phyloP scores from a whole-genome alignment of 140 eudicot species.

The Cichorium intybus region DNA sequence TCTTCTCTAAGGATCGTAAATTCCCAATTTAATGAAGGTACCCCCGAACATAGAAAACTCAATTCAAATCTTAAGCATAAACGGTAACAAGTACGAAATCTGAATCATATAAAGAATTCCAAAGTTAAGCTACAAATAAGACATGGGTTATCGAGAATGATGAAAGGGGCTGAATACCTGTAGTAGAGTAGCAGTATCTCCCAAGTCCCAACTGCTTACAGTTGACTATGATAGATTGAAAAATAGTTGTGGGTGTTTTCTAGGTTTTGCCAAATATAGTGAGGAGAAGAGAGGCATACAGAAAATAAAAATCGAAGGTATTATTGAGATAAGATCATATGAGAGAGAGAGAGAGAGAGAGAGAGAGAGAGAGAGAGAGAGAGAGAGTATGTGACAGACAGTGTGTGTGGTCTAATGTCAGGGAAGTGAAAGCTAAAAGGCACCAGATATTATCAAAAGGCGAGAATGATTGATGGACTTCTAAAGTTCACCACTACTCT shows the following conservation, averaged over 20 bases:
- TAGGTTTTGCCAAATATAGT: constrained; percentile 39
- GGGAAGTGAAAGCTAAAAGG: constrained; percentile 31
- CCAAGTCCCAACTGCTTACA: background rate
- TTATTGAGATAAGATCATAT: constrained; percentile 35
- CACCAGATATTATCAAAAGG: constrained; percentile 11
- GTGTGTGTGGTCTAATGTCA: constrained; percentile 30
- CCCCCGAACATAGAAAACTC: background rate
- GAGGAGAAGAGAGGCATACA: constrained; percentile 26
- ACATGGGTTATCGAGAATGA: background rate
- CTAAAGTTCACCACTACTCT: constrained; percentile 12
- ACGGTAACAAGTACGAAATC: background rate
- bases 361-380: constrained; percentile 1
- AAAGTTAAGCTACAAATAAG: background rate
- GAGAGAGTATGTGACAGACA: background rate
- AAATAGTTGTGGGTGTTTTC: constrained; percentile 10
- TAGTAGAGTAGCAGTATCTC: constrained; percentile 9
- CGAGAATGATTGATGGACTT: constrained; percentile 30
- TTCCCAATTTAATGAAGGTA: background rate
- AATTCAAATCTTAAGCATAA: background rate
- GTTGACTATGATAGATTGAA: constrained; percentile 17
- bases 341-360: constrained; percentile 9
- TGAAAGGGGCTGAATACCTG: constrained; percentile 16
- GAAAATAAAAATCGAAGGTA: constrained; percentile 16
- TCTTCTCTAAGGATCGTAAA: constrained; percentile 5
- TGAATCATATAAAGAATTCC: background rate